These are phyloP conservation scores for Dovyalis caffra DNA, from an alignment of 345 rosid genomes.

Conservation along the genomic window DNA sequence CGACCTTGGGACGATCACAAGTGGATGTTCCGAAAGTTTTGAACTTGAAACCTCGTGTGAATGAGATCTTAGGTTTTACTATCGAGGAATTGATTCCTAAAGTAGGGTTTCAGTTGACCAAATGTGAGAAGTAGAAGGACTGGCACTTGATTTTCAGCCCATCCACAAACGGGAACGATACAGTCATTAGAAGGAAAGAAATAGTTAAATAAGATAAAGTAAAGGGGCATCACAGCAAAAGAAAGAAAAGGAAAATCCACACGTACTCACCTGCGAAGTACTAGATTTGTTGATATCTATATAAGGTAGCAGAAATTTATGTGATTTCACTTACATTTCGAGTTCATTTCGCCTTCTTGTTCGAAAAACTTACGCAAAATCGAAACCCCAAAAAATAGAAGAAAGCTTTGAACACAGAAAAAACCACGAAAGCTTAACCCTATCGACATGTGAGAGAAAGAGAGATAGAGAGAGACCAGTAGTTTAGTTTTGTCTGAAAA, in stretches of 20 bases:
- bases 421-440: constrained; percentile 10
- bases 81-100: neutral
- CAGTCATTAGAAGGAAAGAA: neutral
- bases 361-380: constrained; percentile 27
- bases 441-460: constrained; percentile 13
- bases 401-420: neutral
- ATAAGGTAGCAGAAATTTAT: constrained; percentile 5
- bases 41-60: neutral
- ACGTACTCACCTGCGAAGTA: neutral
- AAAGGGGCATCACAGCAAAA: neutral
- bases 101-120: neutral
- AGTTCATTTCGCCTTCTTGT: constrained; percentile 38
- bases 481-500: neutral
- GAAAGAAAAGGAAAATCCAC: neutral
- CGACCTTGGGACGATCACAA: no score
- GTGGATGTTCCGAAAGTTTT: no score
- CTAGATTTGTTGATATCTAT: neutral
- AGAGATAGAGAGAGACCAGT: neutral
- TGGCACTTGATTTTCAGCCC: neutral
- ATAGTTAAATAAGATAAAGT: neutral
- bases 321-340: constrained; percentile 28
- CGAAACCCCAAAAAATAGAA: neutral
- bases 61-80: neutral
- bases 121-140: neutral
- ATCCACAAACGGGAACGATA: neutral